These are phyloP conservation scores for Helianthus annuus DNA, from an alignment of 129 eudicot genomes.

Conservation along the genomic window DNA sequence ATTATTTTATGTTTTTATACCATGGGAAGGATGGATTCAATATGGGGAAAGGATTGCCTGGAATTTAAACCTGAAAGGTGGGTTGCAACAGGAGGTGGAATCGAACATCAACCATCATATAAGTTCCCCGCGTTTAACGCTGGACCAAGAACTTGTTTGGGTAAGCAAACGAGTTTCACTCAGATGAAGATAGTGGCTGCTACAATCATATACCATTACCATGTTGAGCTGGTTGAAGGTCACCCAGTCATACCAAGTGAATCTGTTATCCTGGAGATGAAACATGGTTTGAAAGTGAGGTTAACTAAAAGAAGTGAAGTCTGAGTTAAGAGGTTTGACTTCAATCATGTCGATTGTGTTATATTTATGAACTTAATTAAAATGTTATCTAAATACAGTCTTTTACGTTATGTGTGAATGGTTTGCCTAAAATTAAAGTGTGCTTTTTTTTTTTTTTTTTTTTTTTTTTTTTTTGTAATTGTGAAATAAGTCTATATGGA, in stretches of 20 bases:
- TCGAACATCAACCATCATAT: constrained; percentile 49
- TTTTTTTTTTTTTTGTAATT: too few species aligned
- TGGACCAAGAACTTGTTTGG: constrained; percentile 60
- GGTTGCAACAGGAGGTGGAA: constrained; percentile 42
- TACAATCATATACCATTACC: constrained; percentile 34
- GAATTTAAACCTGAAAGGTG: constrained; percentile 66
- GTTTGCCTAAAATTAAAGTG: too few species aligned
- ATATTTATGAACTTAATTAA: too few species aligned
- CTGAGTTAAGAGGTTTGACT: not conserved
- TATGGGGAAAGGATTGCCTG: constrained; percentile 63
- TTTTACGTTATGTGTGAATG: too few species aligned
- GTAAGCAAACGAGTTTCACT: constrained; percentile 50
- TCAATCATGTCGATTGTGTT: not conserved
- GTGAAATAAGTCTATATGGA: too few species aligned
- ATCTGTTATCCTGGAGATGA: constrained; percentile 41
- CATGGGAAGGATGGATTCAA: constrained; percentile 53
- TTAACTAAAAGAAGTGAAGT: constrained; percentile 18
- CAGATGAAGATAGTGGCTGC: constrained; percentile 54
- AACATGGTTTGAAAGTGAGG: constrained; percentile 52
- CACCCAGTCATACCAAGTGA: constrained; percentile 33
- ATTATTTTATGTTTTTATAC: constrained; percentile 38
- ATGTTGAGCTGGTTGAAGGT: constrained; percentile 39
- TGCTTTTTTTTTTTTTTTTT: too few species aligned
- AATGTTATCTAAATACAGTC: too few species aligned
- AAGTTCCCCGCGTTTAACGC: constrained; percentile 55